Evolutionary conservation across 2,329 filamentous ascomycete species (phyloP), one percentile per base, ranked within the genome.

Genomic region (Neofusicoccum parvum): DNA sequence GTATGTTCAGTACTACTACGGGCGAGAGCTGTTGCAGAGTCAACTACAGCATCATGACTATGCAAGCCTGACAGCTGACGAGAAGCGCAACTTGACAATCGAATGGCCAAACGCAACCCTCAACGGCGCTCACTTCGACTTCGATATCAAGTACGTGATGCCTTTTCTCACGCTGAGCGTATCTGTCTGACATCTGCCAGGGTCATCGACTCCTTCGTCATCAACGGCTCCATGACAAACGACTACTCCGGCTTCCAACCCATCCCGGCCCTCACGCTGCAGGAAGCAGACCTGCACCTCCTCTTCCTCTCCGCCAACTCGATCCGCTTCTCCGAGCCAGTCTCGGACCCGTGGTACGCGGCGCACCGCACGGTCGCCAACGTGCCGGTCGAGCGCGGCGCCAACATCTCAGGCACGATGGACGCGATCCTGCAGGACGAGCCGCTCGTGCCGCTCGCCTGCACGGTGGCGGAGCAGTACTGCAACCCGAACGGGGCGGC

Each of bases 271-370:
- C 50, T 54, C n/a, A 4, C 7, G 11, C 34, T 20, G 4, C 15
- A 3, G 5, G 10, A 20, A 20, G 50, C 50, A 12, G 50, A 54
- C 32, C 7, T 54, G 0, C 32, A 37, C 50, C 3, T 54, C 3
- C 3, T 75, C 45, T 76, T 75, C 66, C 69, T 79, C 3, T 68
- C 70, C 6, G 60, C 69, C 3, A 74, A 74, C 37, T 58, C 48
- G 14, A 68, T 79, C 23, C 45, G 34, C 11, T 78, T 73, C 63
- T 46, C 56, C 3, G 56, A 68, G 10, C 17, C 17, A 1, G 39
- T 59, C 17, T 11, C 45, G 1, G 54, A 59, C 32, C 54, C 54
- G 3, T 43, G 37, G 37, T 59, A 32, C 39, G 20, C 37, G 5
- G 39, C 54, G 3, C 54, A 45, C 51, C 14, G 34, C 34, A 3